Evolutionary conservation across 2,329 filamentous ascomycete genomes (phyloP).

Genomic region (Verticillium klebahnii): DNA sequence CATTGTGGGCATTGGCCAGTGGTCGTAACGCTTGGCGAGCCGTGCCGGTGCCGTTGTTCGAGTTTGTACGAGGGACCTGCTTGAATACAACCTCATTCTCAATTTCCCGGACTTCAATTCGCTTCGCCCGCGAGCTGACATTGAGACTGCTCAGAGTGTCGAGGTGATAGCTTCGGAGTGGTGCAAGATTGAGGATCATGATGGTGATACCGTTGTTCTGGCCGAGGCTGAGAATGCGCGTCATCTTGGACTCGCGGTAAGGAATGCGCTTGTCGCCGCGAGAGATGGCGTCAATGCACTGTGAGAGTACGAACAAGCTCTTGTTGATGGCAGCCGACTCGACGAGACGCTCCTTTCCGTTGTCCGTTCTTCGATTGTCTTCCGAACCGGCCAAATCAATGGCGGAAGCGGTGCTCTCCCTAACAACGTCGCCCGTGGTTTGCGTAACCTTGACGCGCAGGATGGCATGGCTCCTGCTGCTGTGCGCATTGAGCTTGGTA

Average conservation of each 20-base stretch:
- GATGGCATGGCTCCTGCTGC: constrained; percentile 84
- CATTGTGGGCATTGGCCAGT: constrained; percentile 70
- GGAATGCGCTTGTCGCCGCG: constrained; percentile 73
- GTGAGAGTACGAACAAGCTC: constrained; percentile 87
- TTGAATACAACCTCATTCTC: constrained; percentile 93
- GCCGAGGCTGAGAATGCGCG: constrained; percentile 82
- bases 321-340: constrained; percentile 98
- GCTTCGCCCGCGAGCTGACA: constrained; percentile 91
- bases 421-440: constrained; percentile 60
- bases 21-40: constrained; percentile 74
- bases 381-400: constrained; percentile 95
- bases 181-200: constrained; percentile 94
- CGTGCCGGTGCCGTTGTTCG: constrained; percentile 31
- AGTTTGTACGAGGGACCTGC: constrained; percentile 57
- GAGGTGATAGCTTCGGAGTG: constrained; percentile 86
- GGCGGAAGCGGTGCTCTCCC: constrained; percentile 80
- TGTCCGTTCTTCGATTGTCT: constrained; percentile 91
- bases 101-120: constrained; percentile 91
- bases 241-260: constrained; percentile 96
- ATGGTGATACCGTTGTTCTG: constrained; percentile 94
- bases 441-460: constrained; percentile 86
- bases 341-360: constrained; percentile 86
- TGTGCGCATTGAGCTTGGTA: constrained; percentile 90
- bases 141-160: constrained; percentile 93
- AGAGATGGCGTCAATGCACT: constrained; percentile 93